Conservation (phyloP, 2,329 filamentous ascomycete species). For the Podosphaera aphanis region DNA sequence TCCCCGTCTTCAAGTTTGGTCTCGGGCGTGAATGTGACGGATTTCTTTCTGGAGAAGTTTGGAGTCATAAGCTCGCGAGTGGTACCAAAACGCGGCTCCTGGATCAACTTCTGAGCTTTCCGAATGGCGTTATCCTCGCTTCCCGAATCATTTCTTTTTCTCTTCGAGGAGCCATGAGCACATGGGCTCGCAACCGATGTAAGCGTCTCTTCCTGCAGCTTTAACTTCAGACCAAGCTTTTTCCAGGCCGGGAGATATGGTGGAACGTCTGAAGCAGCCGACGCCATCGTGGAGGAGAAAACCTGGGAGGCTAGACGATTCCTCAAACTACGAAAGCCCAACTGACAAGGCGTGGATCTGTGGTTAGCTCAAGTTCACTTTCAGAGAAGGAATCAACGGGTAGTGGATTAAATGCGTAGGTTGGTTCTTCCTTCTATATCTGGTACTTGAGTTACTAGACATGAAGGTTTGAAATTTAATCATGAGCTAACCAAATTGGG, state of each 20-base stretch:
- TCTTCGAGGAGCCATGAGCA: conserved; percentile 8
- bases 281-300: background rate
- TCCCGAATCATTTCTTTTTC: conserved; percentile 9
- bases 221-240: conserved; percentile 18
- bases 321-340: background rate
- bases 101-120: conserved; percentile 10
- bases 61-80: conserved; percentile 11
- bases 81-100: conserved; percentile 3
- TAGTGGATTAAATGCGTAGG: too few species aligned
- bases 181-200: conserved; percentile 5
- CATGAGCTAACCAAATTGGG: too few species aligned
- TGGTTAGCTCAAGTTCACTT: background rate
- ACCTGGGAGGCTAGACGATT: background rate
- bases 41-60: conserved; percentile 22
- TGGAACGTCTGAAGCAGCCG: background rate
- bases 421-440: too few species aligned
- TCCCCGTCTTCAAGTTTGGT: conserved; percentile 34
- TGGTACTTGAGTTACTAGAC: too few species aligned
- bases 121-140: conserved; percentile 9
- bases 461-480: too few species aligned
- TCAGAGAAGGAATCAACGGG: background rate
- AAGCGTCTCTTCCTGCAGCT: conserved; percentile 22
- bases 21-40: conserved; percentile 40
- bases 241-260: conserved; percentile 2
- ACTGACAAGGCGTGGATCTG: background rate